These are phyloP conservation scores for Aspergillus asperescens DNA, from an alignment of 495 filamentous ascomycete genomes.

Conservation along the genomic window DNA sequence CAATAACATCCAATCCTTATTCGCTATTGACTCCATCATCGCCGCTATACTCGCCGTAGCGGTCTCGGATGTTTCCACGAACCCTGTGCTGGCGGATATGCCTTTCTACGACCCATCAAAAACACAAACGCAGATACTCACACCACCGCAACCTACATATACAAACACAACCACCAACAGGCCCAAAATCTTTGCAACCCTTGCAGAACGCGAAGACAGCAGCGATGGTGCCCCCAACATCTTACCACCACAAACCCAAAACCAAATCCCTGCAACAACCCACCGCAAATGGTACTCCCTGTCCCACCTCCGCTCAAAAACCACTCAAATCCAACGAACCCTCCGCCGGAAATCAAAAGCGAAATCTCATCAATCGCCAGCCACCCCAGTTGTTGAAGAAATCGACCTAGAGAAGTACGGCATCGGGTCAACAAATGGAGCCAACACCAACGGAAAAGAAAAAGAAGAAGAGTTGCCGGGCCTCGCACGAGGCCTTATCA, in stretches of 20 bases:
- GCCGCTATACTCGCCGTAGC: constrained; percentile 67
- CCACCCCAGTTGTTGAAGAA: constrained; percentile 24
- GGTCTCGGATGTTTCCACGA: constrained; percentile 50
- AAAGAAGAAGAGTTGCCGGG: constrained; percentile 37
- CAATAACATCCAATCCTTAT: constrained; percentile 52
- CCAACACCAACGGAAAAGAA: constrained; percentile 21
- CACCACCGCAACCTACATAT: constrained; percentile 1
- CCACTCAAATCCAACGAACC: not conserved
- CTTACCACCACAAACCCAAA: not conserved
- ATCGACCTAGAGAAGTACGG: constrained; percentile 46
- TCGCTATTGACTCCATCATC: constrained; percentile 69
- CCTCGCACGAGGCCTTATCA: constrained; percentile 29
- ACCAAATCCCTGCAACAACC: not conserved
- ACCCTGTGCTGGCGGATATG: constrained; percentile 35
- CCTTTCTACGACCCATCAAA: constrained; percentile 18
- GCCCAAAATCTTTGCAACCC: constrained; percentile 30
- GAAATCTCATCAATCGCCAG: constrained; percentile 6
- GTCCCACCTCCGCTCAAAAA: constrained; percentile 14
- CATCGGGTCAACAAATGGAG: not conserved
- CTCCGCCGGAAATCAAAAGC: constrained; percentile 12
- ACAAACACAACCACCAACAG: not conserved
- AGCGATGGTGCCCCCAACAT: constrained; percentile 13
- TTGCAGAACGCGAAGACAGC: constrained; percentile 42
- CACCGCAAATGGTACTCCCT: not conserved
- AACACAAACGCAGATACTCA: not conserved